phyloP scores from a whole-genome alignment of 2,329 filamentous ascomycete species.

The Clarireedia hainanense region DNA sequence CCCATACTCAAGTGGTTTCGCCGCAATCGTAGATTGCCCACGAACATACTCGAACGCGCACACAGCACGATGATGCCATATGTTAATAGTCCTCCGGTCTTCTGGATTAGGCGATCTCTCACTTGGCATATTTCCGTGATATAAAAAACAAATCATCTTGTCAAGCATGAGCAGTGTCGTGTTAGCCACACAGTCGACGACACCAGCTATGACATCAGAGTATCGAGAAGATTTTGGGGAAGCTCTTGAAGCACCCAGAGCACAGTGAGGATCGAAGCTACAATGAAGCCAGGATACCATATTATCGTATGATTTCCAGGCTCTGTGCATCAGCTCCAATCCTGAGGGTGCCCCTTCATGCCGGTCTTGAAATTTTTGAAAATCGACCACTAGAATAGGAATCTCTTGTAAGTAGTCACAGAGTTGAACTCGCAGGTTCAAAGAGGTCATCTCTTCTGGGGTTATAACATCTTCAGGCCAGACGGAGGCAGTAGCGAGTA shows the following conservation, averaged over 20 bases:
- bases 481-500: background rate
- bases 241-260: no score
- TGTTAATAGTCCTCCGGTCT: background rate
- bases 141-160: background rate
- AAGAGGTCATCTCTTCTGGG: background rate
- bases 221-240: background rate
- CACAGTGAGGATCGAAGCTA: background rate
- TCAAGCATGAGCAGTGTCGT: background rate
- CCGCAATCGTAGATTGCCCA: background rate
- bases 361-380: background rate
- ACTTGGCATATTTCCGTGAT: background rate
- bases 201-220: background rate
- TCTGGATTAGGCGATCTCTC: background rate
- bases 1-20: background rate
- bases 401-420: background rate
- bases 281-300: background rate
- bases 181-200: conserved; percentile 2
- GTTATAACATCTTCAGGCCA: background rate
- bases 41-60: background rate
- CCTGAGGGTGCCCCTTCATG: no score
- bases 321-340: background rate
- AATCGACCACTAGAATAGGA: background rate
- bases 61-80: conserved; percentile 1
- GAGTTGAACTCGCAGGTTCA: background rate
- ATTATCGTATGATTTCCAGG: background rate